Conservation (phyloP, 306 rosid genomes). For the Urtica urens region DNA sequence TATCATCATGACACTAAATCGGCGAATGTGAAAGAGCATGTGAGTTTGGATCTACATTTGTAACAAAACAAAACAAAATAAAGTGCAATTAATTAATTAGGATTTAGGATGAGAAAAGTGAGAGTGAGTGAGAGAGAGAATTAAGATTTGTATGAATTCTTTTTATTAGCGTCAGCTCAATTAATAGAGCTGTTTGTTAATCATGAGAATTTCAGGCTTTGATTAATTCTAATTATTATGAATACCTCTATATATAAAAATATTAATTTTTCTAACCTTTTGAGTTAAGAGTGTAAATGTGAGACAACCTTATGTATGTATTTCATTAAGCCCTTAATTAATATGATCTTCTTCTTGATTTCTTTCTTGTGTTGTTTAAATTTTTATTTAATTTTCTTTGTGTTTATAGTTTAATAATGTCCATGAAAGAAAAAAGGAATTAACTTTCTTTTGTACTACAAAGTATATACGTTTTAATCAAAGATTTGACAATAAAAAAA, state of each 20-base stretch:
- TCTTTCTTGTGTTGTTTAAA: too few species aligned
- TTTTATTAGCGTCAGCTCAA: background rate
- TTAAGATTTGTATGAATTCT: background rate
- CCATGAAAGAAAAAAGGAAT: too few species aligned
- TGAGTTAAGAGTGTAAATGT: background rate
- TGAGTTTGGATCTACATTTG: slow-evolving; percentile 93
- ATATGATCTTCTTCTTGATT: too few species aligned
- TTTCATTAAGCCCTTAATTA: background rate
- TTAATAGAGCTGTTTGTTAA: background rate
- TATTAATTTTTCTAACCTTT: background rate
- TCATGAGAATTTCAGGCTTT: slow-evolving; percentile 3
- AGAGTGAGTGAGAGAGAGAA: background rate
- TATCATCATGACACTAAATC: slow-evolving; percentile 31
- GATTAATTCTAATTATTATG: background rate
- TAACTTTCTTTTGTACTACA: too few species aligned
- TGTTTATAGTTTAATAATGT: too few species aligned
- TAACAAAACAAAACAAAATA: slow-evolving; percentile 15
- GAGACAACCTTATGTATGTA: background rate
- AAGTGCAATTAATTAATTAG: background rate
- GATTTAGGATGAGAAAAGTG: background rate
- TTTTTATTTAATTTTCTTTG: too few species aligned
- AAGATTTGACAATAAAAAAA: too few species aligned
- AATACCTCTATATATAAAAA: background rate
- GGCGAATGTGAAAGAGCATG: slow-evolving; percentile 43
- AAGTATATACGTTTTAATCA: too few species aligned